Evolutionary conservation across 768 basidiomycete species (phyloP), one percentile per base, ranked within the genome.

Genomic region (Lanmaoa pseudosensibilis): DNA sequence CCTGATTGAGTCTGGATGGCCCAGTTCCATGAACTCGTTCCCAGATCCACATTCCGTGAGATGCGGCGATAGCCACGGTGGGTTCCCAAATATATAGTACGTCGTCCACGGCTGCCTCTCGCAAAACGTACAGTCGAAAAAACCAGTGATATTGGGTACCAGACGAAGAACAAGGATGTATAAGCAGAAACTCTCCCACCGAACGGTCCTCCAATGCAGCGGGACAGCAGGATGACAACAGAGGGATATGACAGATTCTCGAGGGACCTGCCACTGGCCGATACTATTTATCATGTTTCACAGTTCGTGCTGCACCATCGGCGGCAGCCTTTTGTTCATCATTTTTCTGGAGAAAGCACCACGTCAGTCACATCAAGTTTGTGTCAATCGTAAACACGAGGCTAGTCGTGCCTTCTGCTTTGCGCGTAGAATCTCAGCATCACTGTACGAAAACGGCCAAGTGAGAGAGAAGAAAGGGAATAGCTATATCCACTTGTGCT

Each of bases 391-490:
- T 27, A 23, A 48, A 32, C 58, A 54, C 46, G 52, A 59, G 60
- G 49, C 38, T 40, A 40, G 23, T 16, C 77, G 40, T 74, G 85
- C 90, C 86, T 87, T 89, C 70, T 92, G 90, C 70, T 92, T 92
- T 58, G 84, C 83, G 54, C 86, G 80, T 57, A 92, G 70, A 44
- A 82, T 81, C 64, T 86, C 86, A 41, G 90, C 89, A 71, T 92
- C 89, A 55, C 90, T 92, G 66, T 47, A 57, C 37, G 68, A 58
- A 60, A 60, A 58, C 37, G 55, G 61, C 63, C 66, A 53, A 63
- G 56, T 69, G 63, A 69, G 62, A 57, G 50, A 63, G 54, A 37
- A 61, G 55, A 60, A 60, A 52, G 54, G 50, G 23, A 37, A 45
- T 54, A 59, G 55, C 49, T 54, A 46, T 56, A 50, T 55, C 33